Evolutionary conservation across 2,329 filamentous ascomycete species (phyloP), one percentile per base, ranked within the genome.

Genomic region (Didymosphaeria variabile): DNA sequence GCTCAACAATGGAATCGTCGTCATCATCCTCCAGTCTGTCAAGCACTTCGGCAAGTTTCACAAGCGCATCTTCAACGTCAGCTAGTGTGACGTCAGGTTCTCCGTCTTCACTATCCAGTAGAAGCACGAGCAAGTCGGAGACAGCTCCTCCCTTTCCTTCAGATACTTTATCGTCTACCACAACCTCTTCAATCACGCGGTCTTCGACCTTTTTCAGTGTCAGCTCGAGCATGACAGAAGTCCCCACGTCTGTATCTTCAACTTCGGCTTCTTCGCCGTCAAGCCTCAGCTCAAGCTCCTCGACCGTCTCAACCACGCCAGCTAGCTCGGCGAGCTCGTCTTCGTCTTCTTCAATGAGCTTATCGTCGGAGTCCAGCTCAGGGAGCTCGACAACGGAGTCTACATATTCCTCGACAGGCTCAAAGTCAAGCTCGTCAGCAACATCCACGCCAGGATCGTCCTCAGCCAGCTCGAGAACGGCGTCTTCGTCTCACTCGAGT

Each of bases 231-330:
- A 38, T 32, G 10, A 38, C 31, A 5, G 49, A 52, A 10, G 13
- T 40, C 13, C 32, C 49, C n/a, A 55, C 52, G 2, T 44, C 26
- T 42, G n/a, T 26, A 8, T 46, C 53, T 8, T 55, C 53, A 15
- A 55, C 47, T n/a, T 51, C 47, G 19, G 17, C 15, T 19, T 21
- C 26, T 32, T 55, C 52, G 19, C 21, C 52, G 17, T 45, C 38
- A 8, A 45, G 21, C 17, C 26, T 45, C 6, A 55, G 52, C 52
- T 55, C 40, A 32, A 54, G 17, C 26, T 44, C 52, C 15, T 40
- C 52, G 17, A 44, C 26, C 4, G 15, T 19, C 17, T 45, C 36
- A n/a, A 19, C 51, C 15, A 45, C 51, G 15, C 32, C 51, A 19
- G 23, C 15, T 31, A 54, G 32, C 23, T 40, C 34, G 36, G 42